Evolutionary conservation across 805 yeast species (phyloP), one percentile per base, ranked within the genome.

Genomic region (Cyberlindnera veronae): DNA sequence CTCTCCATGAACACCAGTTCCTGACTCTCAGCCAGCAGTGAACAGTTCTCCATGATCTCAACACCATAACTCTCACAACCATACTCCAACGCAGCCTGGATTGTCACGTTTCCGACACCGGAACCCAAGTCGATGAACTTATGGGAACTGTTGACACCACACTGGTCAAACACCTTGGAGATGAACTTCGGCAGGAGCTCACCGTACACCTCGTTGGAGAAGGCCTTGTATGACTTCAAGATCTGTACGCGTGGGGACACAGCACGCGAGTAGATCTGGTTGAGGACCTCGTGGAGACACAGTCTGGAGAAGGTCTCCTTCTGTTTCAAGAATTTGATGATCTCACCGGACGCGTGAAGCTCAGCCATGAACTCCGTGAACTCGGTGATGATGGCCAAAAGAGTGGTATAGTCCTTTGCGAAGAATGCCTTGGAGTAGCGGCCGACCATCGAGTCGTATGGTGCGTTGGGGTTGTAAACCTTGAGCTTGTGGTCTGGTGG

Each of bases 61-160:
- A 91, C 86, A 1, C 97, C 97, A 54, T 85, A 87, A 60, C 95
- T 81, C 38, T 70, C 70, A 45, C 89, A 84, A 2, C 96, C 95
- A 57, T 76, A 79, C 53, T 89, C 95, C 26, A 90, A 61, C 0
- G 96, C 88, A 0, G 96, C 95, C 59, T 89, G 96, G 30, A 89
- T 72, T 0, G 84, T 82, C 42, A 96, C 87, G 57, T 90, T 90
- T 0, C 96, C 97, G 13, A 90, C 96, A 13, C 97, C 97, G 0
- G 95, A 87, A 0, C 97, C 97, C 18, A 90, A 67, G 62, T 90
- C 97, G 46, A 90, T 78, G 54, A 88, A 89, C n/a, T 68, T 74
- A 32, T 76, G 73, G 2, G 61, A 62, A 2, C 76, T 68, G 27
- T 66, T 60, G 36, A 89, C 63, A 1, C 70, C 72, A 36, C 88